phyloP scores from a whole-genome alignment of 768 basidiomycete genomes.

The Obba rivulosa region DNA sequence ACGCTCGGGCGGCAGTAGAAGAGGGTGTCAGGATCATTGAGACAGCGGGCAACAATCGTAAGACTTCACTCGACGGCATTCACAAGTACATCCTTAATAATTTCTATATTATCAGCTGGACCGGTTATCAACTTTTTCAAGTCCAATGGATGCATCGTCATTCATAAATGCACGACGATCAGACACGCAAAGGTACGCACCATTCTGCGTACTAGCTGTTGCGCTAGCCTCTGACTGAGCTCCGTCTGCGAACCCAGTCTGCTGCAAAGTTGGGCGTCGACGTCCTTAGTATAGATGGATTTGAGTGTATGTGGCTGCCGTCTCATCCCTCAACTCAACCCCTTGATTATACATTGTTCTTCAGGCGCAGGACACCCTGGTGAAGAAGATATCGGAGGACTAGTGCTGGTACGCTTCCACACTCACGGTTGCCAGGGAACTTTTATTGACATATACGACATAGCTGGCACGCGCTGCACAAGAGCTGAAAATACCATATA shows the following conservation, averaged over 20 bases:
- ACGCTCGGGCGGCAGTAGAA: conserved; percentile 74
- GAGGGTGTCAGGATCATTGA: conserved; percentile 89
- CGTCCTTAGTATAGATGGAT: conserved; percentile 83
- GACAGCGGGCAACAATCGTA: conserved; percentile 90
- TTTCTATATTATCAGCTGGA: conserved; percentile 44
- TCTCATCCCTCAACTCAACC: background rate
- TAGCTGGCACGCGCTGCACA: conserved; percentile 87
- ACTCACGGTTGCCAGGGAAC: conserved; percentile 7
- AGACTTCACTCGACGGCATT: conserved; percentile 20
- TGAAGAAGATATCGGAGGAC: conserved; percentile 86
- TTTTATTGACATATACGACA: conserved; percentile 1
- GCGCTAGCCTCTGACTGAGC: background rate
- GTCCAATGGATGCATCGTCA: conserved; percentile 66
- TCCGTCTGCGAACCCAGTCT: conserved; percentile 36
- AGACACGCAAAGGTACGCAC: conserved; percentile 69
- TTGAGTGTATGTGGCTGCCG: conserved; percentile 60
- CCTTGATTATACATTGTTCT: conserved; percentile 8
- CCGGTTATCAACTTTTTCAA: conserved; percentile 80
- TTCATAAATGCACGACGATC: conserved; percentile 89
- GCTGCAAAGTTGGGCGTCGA: conserved; percentile 82
- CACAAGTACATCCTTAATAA: background rate
- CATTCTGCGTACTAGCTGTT: background rate
- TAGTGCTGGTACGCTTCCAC: conserved; percentile 60
- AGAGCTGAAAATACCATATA: conserved; percentile 78
- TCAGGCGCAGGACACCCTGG: conserved; percentile 93